Base-by-base conservation (phyloP, 2,329 filamentous ascomycete genomes). In the Diplocarpon rosae region DNA sequence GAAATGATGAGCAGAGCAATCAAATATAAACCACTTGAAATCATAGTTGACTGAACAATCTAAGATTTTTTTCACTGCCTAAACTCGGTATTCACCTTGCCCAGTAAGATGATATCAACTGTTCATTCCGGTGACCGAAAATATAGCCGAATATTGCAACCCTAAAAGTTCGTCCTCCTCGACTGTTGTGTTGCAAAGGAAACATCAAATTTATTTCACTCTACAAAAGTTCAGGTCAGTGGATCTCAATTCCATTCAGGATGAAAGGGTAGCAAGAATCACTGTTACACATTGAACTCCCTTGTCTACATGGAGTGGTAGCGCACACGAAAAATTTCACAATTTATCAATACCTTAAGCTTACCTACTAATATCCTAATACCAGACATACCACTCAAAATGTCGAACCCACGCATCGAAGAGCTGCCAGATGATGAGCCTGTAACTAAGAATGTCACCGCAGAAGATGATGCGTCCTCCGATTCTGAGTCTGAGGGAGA, bases 341-440 rank as follows among this genome's bases (percentile, higher is more conserved):
- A 46, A 53, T 53, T 52, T 43, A 44, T 35, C 16, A 46, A 37
- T 39, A 20, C 37, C 41, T 37, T 45, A 39, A 45, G 42, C 44
- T 35, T 55, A 5, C 30, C 30, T 14, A 47, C 57, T 59, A 56
- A 59, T 51, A 47, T 42, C 42, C 30, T 39, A 35, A 39, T 32
- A 37, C 38, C 44, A 60, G 57, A 60, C 58, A 56, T 62, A 66
- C 59, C 63, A 46, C 65, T 59, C 63, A 85, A 70, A 69, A 98
- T 98, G 92, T 84, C 92, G 67, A 93, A 95, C 76, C 86, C 90
- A 68, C 85, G 90, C 71, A 83, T 96, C 70, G 90, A 98, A 77
- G 92, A 98, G 74, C 80, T 98, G 63, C 83, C 86, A 61, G 92
- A 96, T 66, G 88, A 89, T 63, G 83, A 86, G 73, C 76, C 80